Evolutionary conservation across 192 early-diverging fungal genomes (phyloP), one percentile per base, ranked within the genome.

Genomic region (Mortierella alpina): DNA sequence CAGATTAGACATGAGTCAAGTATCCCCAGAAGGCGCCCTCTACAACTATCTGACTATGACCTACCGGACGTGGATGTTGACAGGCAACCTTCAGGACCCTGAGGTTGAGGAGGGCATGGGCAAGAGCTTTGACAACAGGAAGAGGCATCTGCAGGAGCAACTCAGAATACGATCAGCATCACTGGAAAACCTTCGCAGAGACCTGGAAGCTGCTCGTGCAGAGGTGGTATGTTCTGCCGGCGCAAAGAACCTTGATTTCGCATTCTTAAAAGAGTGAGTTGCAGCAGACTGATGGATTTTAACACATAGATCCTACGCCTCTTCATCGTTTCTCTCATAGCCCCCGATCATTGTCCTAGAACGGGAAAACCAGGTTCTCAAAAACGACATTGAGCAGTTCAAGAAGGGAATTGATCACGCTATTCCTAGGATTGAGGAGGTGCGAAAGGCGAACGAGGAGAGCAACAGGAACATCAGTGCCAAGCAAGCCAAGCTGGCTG

Each of bases 1-100:
- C 7, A 69, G 72, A 41, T 51, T 76, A 63, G 77, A 80, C n/a
- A 63, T 80, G 77, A 65, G 67, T 2, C 69, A 58, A 41, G 72
- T 72, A 6, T 59, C 63, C 5, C 71, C 85, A 5, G 90, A 91
- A 40, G 83, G 88, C 41, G 85, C 86, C 4, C 88, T 91, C 61
- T 92, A 87, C 56, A 62, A 88, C 13, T 91, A 91, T 57, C 57
- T 91, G 39, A 89, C 51, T 2, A 68, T 74, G 59, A 70, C 91
- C 11, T 93, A 93, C 64, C 54, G 59, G 10, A 63, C 72, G 11
- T 92, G 89, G 71, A 74, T 92, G 71, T 55, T 82, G 48, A 87
- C 86, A 0, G 86, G 86, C 23, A 84, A 89, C 52, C 67, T 86
- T 45, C 85, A 85, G 63, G 90, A 90, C 59, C 73, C 72, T 4